Evolutionary conservation across 192 early-diverging fungal genomes (phyloP), one percentile per base, ranked within the genome.

Genomic region (Linnemannia hyalina): DNA sequence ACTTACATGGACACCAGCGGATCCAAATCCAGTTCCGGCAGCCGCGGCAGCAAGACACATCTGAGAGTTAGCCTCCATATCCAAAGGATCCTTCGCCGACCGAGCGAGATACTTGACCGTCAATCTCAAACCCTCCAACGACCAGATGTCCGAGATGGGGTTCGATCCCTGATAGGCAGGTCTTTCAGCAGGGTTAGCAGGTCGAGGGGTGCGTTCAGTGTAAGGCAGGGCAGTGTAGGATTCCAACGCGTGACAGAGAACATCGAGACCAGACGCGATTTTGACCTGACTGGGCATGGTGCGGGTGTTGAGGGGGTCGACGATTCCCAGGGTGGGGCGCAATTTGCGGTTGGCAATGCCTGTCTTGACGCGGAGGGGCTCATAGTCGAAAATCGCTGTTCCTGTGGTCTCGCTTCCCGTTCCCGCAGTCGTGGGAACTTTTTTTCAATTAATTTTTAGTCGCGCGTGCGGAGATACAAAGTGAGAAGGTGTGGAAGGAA

Each of bases 121-220:
- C 94, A 98, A 95, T 63, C 90, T 90, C 78, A 98, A 86, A 10
- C 95, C 95, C 80, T 93, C 92, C 15, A 94, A 79, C 1, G 96
- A 96, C 97, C 97, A 98, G 65, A 98, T 93, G 78, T 98, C 97
- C 80, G 93, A 94, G 89, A 98, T 98, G 9, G 97, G 97, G 86
- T 98, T 98, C 54, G 96, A 93, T 35, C 97, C 97, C 88, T 98
- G 96, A 88, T 98, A 98, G 3, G 97, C 96, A 13, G 97, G 97
- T 70, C 97, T 93, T 55, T 92, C 87, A 22, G 95, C 92, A 47
- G 97, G 97, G 88, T 97, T 96, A 55, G 83, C 77, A 20, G 97
- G 97, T 23, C 96, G 92, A 57, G 94, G 94, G 1, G 93, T 93
- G 40, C 97, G 93, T 85, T 93, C 78, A 70, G 93, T 86, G 86